Evolutionary conservation across 441 rosid genomes (phyloP), one percentile per base, ranked within the genome.

Genomic region (Populus hybrid): DNA sequence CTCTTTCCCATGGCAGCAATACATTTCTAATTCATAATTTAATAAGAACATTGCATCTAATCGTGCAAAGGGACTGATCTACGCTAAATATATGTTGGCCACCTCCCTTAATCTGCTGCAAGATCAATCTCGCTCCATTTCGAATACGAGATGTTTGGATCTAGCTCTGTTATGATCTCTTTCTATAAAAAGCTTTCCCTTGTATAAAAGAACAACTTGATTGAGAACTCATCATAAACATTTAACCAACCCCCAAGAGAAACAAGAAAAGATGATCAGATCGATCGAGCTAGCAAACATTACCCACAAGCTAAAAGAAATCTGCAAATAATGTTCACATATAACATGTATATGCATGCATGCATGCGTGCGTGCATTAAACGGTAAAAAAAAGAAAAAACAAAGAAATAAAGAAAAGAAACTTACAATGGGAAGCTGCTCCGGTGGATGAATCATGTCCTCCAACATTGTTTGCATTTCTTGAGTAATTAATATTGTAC

Each of bases 381-480:
- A 64, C 8, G 5, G 32, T 23, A 10, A 66, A 36, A 20, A 67
- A 26, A 66, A 6, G 57, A 26, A 11, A 8, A 35, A 6, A 30
- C 4, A 14, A 57, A 28, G n/a, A 38, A 34, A 30, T 30, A 30
- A 30, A 30, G 32, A 36, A n/a, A 6, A 50, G 73, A 79, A 24
- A 61, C 71, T 84, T 90, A 92, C 92, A 0, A 85, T 30, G 4
- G 32, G 85, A 73, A 86, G 89, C 76, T 89, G 95, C 54, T 79
- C 86, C 3, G 82, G 85, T 30, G 86, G 86, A 18, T 76, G 85
- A 80, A 89, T 81, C 73, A 86, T 79, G 86, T 91, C 91, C 77
- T 90, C 91, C 87, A 93, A 87, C 97, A 90, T 90, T 63, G 23
- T 32, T 40, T 3, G 4, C 5, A 34, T 46, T 46, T 46, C 57